Evolutionary conservation across 2,329 filamentous ascomycete genomes (phyloP), one percentile per base, ranked within the genome.

Genomic region (Ophiocordyceps camponoti-saundersi): DNA sequence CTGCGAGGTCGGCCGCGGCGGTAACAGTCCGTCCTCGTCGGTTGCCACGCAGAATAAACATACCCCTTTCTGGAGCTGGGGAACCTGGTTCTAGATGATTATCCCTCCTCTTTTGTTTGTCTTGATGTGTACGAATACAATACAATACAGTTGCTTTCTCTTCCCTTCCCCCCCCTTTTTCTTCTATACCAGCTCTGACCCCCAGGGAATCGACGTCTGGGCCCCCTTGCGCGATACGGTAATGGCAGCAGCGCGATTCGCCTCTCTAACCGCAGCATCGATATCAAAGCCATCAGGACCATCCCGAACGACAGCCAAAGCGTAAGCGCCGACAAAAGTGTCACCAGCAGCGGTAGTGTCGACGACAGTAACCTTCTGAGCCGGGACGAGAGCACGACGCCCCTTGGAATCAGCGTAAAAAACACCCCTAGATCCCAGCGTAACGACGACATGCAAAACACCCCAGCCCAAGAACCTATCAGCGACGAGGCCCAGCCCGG

Each of bases 321-420:
- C 84, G 61, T 95, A 94, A 21, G 79, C 83, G 2, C 92, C 90
- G 6, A 93, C 85, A 65, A 95, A 95, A 0, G 90, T 95, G 61
- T 96, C 90, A 0, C 90, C 90, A 6, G 92, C 92, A 2, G 84
- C 90, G 8, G 90, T 96, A 1, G 90, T 96, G 61, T 96, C 90
- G 5, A 95, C 78, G 2, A 96, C 90, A 20, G 61, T 65, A 4
- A 86, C 82, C 62, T 83, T 82, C 51, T 76, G 71, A 0, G 85
- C 86, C 2, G 67, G 61, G 5, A 88, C 63, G 52, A 79, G 57
- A 1, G 67, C 71, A 46, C 67, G 67, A 42, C 55, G 56, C 22
- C 61, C 63, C 3, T 51, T 53, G 42, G 53, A 64, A 20, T 69
- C 74, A 47, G 72, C 67, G 58, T 75, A 86, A 60, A 78, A 87